A percentile compares a stretch with the other conserved stretches of the same genome.
phyloP scores from a whole-genome alignment of 202 grass and related monocot genomes.

The Setaria viridis region DNA sequence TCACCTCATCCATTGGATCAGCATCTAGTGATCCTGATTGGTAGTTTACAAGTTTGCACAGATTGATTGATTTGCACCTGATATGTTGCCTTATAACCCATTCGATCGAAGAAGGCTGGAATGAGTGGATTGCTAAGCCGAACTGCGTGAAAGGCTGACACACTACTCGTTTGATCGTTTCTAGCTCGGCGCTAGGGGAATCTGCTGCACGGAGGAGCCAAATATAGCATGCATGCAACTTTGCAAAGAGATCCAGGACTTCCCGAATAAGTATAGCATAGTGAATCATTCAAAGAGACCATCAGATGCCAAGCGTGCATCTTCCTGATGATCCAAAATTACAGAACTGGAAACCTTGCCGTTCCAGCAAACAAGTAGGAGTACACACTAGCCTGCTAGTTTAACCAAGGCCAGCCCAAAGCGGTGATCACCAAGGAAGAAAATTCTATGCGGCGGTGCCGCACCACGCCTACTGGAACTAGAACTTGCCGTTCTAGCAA shows the following conservation, averaged over 20 bases:
- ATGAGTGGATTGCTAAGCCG: no score
- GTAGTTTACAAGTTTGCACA: no score
- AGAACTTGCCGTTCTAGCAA: constrained; percentile 41
- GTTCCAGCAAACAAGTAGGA: constrained; percentile 48
- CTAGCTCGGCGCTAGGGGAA: no score
- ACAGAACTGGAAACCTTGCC: constrained; percentile 32
- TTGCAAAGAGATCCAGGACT: neutral
- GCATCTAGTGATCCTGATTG: no score
- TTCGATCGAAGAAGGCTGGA: no score
- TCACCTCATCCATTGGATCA: no score
- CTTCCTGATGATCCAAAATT: neutral
- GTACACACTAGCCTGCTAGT: constrained; percentile 20
- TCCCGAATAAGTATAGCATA: constrained; percentile 21
- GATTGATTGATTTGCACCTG: no score
- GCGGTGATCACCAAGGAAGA: neutral
- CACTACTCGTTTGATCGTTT: no score
- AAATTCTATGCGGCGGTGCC: no score
- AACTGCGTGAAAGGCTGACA: no score
- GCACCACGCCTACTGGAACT: constrained; percentile 11
- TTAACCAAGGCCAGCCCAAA: constrained; percentile 31
- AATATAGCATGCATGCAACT: neutral
- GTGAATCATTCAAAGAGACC: neutral
- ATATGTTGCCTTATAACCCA: no score
- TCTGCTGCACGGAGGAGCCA: no score
- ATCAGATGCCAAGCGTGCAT: neutral